These are phyloP conservation scores for Selaginella moellendorffii DNA, from an alignment of 75 land plant genomes.

Conservation along the genomic window DNA sequence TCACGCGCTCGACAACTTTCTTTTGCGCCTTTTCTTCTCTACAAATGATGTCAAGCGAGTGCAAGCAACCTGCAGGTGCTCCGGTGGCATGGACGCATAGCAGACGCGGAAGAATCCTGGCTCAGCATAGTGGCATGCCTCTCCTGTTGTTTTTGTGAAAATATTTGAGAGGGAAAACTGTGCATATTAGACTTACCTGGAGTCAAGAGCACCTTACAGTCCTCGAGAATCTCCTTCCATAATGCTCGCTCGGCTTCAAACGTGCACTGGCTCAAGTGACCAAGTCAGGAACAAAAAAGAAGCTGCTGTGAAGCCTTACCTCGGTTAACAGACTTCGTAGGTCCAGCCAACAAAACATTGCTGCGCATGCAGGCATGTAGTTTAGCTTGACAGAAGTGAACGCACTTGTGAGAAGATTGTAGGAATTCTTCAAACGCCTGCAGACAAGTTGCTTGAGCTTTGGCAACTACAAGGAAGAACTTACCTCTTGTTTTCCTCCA, in stretches of 20 bases:
- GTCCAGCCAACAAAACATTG: constrained; percentile 38
- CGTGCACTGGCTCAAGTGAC: constrained; percentile 28
- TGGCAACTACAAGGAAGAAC: not conserved
- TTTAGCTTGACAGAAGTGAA: constrained; percentile 18
- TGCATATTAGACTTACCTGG: constrained; percentile 16
- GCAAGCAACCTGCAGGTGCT: constrained; percentile 19
- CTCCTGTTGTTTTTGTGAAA: constrained; percentile 12
- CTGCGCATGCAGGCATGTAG: constrained; percentile 40
- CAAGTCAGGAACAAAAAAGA: not conserved
- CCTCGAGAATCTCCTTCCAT: constrained; percentile 33
- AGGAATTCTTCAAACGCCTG: constrained; percentile 36
- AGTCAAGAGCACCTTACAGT: constrained; percentile 23
- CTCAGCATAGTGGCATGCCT: constrained; percentile 36
- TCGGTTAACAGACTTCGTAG: constrained; percentile 20
- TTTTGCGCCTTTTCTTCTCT: constrained; percentile 21
- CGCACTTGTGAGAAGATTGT: constrained; percentile 21
- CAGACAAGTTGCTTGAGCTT: not conserved
- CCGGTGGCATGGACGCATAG: constrained; percentile 38
- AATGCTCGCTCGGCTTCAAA: constrained; percentile 27
- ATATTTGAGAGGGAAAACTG: not conserved
- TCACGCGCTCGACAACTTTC: constrained; percentile 10
- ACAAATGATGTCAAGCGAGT: constrained; percentile 15
- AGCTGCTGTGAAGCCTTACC: constrained; percentile 13
- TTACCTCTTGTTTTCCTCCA: constrained; percentile 29
- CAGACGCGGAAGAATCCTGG: constrained; percentile 33